A percentile compares a stretch with the other conserved stretches of the same genome.
phyloP scores from a whole-genome alignment of 23 red algal species.

The Gracilariopsis chorda region DNA sequence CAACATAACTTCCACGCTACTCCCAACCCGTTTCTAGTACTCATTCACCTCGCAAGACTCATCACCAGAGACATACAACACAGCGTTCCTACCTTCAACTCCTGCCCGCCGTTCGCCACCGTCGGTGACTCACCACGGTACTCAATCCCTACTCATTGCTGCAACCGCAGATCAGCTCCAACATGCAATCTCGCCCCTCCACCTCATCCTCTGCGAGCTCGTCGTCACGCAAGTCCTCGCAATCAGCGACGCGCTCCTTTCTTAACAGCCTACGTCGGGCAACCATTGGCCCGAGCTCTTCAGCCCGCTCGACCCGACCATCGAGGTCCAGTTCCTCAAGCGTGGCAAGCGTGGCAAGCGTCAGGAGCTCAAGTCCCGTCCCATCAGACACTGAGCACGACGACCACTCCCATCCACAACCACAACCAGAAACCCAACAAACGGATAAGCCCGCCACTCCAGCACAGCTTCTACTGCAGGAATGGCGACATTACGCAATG shows the following conservation, averaged over 20 bases:
- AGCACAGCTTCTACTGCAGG: background rate
- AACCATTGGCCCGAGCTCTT: background rate
- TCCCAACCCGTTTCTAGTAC: no score
- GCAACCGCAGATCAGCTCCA: no score
- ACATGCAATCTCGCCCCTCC: no score
- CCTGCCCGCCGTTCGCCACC: background rate
- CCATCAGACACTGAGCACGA: no score
- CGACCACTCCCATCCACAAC: no score
- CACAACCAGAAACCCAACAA: background rate
- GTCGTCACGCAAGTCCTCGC: background rate
- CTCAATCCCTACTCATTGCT: background rate
- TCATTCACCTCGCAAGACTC: no score
- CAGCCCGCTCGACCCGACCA: background rate
- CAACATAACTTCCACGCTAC: no score
- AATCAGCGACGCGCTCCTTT: background rate
- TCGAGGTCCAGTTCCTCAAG: background rate
- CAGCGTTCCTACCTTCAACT: background rate
- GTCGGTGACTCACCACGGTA: background rate
- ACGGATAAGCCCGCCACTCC: background rate
- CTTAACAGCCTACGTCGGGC: background rate
- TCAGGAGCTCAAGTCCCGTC: no score
- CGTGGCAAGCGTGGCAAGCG: background rate
- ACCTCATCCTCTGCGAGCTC: no score
- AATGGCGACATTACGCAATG: conserved; percentile 28
- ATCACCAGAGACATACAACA: no score